Percentiles rank a stretch among this genome's conserved stretches.
phyloP scores from a whole-genome alignment of 2,329 filamentous ascomycete species.

The Truncatella angustata region DNA sequence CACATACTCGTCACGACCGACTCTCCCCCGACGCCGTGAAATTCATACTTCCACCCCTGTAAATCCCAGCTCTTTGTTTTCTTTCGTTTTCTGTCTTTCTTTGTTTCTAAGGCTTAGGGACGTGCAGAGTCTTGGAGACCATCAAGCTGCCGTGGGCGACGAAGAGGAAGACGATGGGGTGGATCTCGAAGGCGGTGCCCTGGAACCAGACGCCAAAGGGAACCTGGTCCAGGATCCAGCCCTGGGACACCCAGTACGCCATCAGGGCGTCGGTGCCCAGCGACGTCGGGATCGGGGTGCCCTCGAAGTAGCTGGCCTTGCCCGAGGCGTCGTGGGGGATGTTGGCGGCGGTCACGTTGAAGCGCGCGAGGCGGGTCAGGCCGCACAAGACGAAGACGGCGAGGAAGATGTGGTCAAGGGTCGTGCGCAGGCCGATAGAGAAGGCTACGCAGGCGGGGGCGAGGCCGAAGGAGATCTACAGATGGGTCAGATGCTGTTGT shows the following conservation, averaged over 20 bases:
- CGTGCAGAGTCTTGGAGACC: constrained; percentile 92
- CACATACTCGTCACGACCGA: too few relatives aligned
- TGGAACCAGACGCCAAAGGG: constrained; percentile 69
- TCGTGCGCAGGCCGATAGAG: constrained; percentile 81
- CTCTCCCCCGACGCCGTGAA: too few relatives aligned
- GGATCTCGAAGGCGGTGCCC: constrained; percentile 74
- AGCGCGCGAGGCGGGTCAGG: constrained; percentile 87
- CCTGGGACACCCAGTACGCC: constrained; percentile 82
- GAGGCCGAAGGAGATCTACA: constrained; percentile 90
- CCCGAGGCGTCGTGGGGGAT: constrained; percentile 89
- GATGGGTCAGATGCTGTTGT: too few relatives aligned
- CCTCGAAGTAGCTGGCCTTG: constrained; percentile 95
- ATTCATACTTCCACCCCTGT: too few relatives aligned
- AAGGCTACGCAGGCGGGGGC: constrained; percentile 86
- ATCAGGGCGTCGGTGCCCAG: constrained; percentile 78
- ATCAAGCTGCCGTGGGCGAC: constrained; percentile 88
- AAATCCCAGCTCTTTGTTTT: too few relatives aligned
- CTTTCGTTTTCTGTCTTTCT: too few relatives aligned
- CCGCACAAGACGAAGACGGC: constrained; percentile 93
- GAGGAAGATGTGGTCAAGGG: constrained; percentile 75
- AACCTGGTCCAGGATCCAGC: constrained; percentile 76
- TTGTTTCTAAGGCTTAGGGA: constrained; percentile 84
- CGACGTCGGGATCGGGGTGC: constrained; percentile 91
- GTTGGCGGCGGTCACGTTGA: constrained; percentile 91
- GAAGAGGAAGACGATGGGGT: constrained; percentile 79